Base-by-base conservation (phyloP, 345 rosid genomes). In the Camelina sativa region DNA sequence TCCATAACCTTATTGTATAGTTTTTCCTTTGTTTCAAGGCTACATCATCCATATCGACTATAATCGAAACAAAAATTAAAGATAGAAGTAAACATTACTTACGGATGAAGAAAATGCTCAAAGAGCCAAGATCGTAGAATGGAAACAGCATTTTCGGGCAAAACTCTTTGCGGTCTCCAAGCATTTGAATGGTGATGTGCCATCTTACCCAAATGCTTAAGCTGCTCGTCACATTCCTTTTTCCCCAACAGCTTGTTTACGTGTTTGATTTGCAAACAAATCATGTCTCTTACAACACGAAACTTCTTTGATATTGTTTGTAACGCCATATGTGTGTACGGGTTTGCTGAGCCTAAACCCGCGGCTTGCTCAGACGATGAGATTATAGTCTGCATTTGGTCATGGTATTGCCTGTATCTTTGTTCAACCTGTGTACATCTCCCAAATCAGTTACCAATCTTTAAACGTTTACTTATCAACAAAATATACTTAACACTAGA, bases 91-190 rank as follows among this genome's bases (percentile, higher is more conserved):
- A 38, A 37, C 1, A 7, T 8, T 65, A 6, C 88, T 64, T 83
- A 91, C 97, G 97, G 97, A 81, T 89, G 95, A 62, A 89, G 97
- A 72, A 91, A 91, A 76, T 91, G 92, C 65, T 91, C 88, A 32
- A 91, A 91, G 65, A 91, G 95, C 97, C 97, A 91, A 77, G 91
- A 81, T 0, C 97, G 92, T 9, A 91, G 95, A 54, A 85, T 72
- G 0, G 89, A 83, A 50, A 91, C 95, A 44, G 94, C 88, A 43
- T 89, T 81, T 71, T 91, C 92, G 0, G 97, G 97, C 78, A 91
- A 80, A n/a, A 92, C 97, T 77, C 92, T 74, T 74, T 89, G 97
- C 4, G 92, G 88, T 65, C 95, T 83, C 95, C 95, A 89, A 55
- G 85, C 87, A 65, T 86, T 90, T 44, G 90, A 47, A 58, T 87